A percentile compares a stretch with the other conserved stretches of the same genome.
These are phyloP conservation scores for Penicillium bovifimosum DNA, from an alignment of 495 filamentous ascomycete species.

Conservation along the genomic window DNA sequence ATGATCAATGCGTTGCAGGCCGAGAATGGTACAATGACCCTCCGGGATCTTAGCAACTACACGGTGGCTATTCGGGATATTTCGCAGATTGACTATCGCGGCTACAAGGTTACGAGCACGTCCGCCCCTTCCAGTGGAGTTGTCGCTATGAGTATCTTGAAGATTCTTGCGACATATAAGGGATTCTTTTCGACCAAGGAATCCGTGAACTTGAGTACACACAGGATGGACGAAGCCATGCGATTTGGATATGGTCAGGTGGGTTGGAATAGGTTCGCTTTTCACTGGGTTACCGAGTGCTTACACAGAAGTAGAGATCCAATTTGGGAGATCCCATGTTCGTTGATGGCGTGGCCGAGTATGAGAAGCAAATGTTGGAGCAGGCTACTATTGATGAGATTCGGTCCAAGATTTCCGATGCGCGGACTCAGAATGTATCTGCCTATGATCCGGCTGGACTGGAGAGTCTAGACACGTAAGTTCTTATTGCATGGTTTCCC, in stretches of 20 bases:
- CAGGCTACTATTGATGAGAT: constrained; percentile 51
- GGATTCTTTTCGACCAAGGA: constrained; percentile 47
- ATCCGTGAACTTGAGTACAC: constrained; percentile 57
- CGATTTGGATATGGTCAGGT: constrained; percentile 77
- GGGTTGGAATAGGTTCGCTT: constrained; percentile 1
- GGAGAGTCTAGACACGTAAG: constrained; percentile 55
- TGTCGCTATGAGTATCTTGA: constrained; percentile 67
- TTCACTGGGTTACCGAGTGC: background rate
- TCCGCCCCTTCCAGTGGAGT: constrained; percentile 70
- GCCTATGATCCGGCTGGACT: constrained; percentile 65
- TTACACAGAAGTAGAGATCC: constrained; percentile 39
- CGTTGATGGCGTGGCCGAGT: constrained; percentile 55
- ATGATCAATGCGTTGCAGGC: constrained; percentile 61
- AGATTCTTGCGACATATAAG: constrained; percentile 69
- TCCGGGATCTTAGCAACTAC: constrained; percentile 71
- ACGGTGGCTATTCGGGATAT: constrained; percentile 54
- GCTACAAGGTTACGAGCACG: constrained; percentile 59
- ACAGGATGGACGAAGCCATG: constrained; percentile 80
- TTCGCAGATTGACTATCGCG: constrained; percentile 63
- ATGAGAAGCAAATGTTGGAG: constrained; percentile 61
- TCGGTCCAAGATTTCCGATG: constrained; percentile 63
- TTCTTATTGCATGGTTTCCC: background rate
- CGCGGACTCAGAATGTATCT: constrained; percentile 57
- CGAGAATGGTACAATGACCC: constrained; percentile 73
- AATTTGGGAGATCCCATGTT: constrained; percentile 77